Conservation (phyloP, 345 rosid genomes). For the Syzygium jambos region DNA sequence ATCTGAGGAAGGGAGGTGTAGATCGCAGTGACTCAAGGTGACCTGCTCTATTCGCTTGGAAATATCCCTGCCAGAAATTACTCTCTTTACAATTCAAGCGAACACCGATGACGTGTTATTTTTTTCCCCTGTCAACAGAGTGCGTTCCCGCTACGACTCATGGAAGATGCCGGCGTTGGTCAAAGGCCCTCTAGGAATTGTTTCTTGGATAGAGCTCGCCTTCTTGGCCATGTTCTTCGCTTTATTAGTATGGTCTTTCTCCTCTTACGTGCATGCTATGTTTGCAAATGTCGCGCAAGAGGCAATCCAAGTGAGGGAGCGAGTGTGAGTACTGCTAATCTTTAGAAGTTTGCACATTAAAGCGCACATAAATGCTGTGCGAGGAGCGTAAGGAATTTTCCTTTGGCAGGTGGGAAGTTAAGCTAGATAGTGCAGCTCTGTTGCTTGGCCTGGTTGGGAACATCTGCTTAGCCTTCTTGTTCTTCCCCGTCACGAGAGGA, state of each 20-base stretch:
- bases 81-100: not conserved
- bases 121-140: not conserved
- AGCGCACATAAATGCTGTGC: not conserved
- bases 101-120: not conserved
- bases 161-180: conserved; percentile 30
- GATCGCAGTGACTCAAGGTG: not conserved
- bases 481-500: conserved; percentile 42
- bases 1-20: conserved; percentile 1
- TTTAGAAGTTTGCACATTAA: not conserved
- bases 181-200: conserved; percentile 39
- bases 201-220: conserved; percentile 27
- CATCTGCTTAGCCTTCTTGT: conserved; percentile 25
- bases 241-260: conserved; percentile 23
- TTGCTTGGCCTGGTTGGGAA: conserved; percentile 24
- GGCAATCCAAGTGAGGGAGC: not conserved
- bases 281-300: conserved; percentile 3
- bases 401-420: conserved; percentile 22
- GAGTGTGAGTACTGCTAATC: not conserved
- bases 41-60: not conserved
- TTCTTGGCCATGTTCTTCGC: conserved; percentile 25
- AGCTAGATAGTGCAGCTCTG: conserved; percentile 10
- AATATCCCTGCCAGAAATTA: not conserved
- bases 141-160: not conserved
- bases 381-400: not conserved
- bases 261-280: conserved; percentile 13